These are phyloP conservation scores for Chaetoscypha palmicola DNA, from an alignment of 2,329 filamentous ascomycete genomes.

Conservation along the genomic window DNA sequence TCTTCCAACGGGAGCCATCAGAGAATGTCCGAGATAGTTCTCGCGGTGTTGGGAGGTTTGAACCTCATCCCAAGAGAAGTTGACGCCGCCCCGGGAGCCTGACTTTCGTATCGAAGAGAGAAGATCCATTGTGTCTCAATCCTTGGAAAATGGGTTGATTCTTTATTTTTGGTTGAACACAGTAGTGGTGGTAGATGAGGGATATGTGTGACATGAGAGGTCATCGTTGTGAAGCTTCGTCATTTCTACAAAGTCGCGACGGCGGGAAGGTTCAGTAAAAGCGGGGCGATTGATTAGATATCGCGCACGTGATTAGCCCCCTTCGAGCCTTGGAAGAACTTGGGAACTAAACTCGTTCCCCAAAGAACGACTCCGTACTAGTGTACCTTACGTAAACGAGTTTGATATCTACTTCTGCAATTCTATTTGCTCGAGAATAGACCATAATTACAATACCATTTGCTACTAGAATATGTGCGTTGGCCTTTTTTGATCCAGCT, in stretches of 20 bases:
- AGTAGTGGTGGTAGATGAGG: too few relatives aligned
- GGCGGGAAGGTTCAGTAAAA: background rate
- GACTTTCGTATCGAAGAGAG: constrained; percentile 84
- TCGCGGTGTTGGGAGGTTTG: constrained; percentile 84
- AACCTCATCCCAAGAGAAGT: constrained; percentile 97
- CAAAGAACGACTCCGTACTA: background rate
- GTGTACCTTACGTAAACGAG: background rate
- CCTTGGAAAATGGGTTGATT: too few relatives aligned
- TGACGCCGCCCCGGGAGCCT: constrained; percentile 85
- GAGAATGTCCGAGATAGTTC: constrained; percentile 68
- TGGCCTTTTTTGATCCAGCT: too few relatives aligned
- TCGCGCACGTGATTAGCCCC: background rate
- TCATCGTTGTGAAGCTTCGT: background rate
- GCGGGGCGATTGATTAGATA: background rate
- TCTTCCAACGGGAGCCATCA: constrained; percentile 68
- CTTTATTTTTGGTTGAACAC: too few relatives aligned
- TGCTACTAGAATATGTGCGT: too few relatives aligned
- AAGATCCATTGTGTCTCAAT: constrained; percentile 80
- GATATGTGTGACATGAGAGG: background rate
- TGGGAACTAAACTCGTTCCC: too few relatives aligned
- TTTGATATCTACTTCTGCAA: too few relatives aligned
- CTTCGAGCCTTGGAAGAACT: too few relatives aligned
- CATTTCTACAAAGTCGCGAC: too few relatives aligned
- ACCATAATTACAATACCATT: too few relatives aligned
- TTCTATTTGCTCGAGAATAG: too few relatives aligned